These are phyloP conservation scores for Alternaria sp. DNA, from an alignment of 2,329 filamentous ascomycete genomes.

Conservation along the genomic window DNA sequence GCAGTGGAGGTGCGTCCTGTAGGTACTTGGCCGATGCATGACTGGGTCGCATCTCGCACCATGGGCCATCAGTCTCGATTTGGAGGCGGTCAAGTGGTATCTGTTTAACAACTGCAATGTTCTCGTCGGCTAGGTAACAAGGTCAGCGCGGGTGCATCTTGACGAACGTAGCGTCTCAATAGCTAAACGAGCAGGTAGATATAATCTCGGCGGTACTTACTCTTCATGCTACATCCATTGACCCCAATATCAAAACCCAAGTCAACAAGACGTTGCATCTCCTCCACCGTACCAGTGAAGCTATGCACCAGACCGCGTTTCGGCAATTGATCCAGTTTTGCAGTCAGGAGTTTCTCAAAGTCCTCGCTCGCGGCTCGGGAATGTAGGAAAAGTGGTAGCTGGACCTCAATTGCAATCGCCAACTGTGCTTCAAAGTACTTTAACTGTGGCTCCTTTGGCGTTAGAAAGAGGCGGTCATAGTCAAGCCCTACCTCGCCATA, in stretches of 20 bases:
- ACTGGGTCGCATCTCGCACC: slow-evolving; percentile 89
- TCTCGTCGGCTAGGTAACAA: slow-evolving; percentile 61
- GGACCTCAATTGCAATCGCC: slow-evolving; percentile 76
- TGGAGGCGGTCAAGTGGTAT: slow-evolving; percentile 83
- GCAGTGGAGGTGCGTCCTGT: slow-evolving; percentile 73
- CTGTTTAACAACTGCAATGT: slow-evolving; percentile 81
- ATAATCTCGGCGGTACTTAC: slow-evolving; percentile 24
- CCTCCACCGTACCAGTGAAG: slow-evolving; percentile 87
- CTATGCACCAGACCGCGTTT: slow-evolving; percentile 88
- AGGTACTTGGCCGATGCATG: slow-evolving; percentile 84
- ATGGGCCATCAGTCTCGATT: slow-evolving; percentile 96
- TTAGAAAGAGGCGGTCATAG: slow-evolving; percentile 89
- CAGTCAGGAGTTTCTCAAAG: slow-evolving; percentile 72
- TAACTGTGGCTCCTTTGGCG: slow-evolving; percentile 78
- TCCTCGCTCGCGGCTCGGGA: slow-evolving; percentile 86
- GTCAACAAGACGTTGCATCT: slow-evolving; percentile 82
- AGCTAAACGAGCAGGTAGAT: slow-evolving; percentile 7
- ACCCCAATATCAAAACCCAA: slow-evolving; percentile 90
- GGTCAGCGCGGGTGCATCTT: not conserved
- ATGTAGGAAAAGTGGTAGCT: slow-evolving; percentile 90
- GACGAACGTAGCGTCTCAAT: not conserved
- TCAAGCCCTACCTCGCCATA: slow-evolving; percentile 97
- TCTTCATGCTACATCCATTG: slow-evolving; percentile 97
- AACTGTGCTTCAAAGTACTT: slow-evolving; percentile 87
- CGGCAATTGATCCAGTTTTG: slow-evolving; percentile 70